Evolutionary conservation across 371 early-diverging fungal species (phyloP), one percentile per base, ranked within the genome.

Genomic region (Mucor plumbeus): DNA sequence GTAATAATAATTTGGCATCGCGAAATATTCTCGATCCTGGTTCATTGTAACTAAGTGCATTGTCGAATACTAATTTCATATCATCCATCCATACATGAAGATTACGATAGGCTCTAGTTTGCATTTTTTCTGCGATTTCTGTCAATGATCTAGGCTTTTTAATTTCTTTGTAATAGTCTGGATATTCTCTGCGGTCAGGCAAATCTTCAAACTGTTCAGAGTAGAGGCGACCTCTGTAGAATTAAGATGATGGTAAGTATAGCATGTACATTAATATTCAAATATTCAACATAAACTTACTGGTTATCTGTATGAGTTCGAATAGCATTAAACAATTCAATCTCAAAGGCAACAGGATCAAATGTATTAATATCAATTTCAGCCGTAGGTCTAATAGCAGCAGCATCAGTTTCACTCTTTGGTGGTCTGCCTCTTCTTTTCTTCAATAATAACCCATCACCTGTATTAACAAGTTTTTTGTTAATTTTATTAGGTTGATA

Each of bases 151-250:
- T 88, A 1, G 97, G 99, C 0, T 87, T 76, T 35, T 87, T 80
- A 75, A 97, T 97, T 61, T 90, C 86, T 10, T 86, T 82, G 78
- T 95, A 97, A 73, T 97, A 98, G 68, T 97, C 97, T 0, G 97
- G 96, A 67, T 96, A 96, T 43, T 91, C 89, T 19, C 82, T 76
- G 17, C 82, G 68, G 59, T 87, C 88, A 0, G 97, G 97, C 13
- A 95, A 76, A 39, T 90, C 89, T 53, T 88, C 77, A 74, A 97
- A 97, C 47, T 92, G 75, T 59, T 92, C 94, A 9, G 89, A 76
- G 34, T 92, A 72, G n/a, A 78, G 74, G 9, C 91, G 87, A 26
- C 86, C 91, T 54, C 89, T 89, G 66, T 33, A 43, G 11, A 10
- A n/a, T 4, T 36, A 26, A 26, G 26, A 26, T 26, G 26, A 26